Conservation (phyloP, 768 basidiomycete species). For the Lactifluus subvellereus region DNA sequence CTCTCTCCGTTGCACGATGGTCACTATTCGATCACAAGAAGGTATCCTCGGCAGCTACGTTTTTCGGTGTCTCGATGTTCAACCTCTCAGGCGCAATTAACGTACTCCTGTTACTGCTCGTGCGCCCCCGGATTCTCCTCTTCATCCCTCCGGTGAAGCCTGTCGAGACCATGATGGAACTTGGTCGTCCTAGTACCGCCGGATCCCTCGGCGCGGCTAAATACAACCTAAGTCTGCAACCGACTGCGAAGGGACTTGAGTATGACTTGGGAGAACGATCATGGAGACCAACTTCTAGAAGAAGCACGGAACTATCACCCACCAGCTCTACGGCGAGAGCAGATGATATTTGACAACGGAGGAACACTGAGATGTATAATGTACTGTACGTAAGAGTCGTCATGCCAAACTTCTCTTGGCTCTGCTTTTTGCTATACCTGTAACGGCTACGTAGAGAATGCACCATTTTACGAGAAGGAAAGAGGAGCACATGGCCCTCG, state of each 20-base stretch:
- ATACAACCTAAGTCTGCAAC: background rate
- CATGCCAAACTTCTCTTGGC: background rate
- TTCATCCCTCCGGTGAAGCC: conserved; percentile 23
- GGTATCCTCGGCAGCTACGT: conserved; percentile 32
- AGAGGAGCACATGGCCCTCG: no score
- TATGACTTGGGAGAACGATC: background rate
- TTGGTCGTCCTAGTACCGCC: background rate
- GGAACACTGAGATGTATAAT: background rate
- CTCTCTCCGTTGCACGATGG: conserved; percentile 40
- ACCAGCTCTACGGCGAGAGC: background rate
- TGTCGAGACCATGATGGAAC: background rate
- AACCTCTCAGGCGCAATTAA: conserved; percentile 26
- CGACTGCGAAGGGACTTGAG: background rate
- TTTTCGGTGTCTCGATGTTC: conserved; percentile 31
- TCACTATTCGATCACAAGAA: conserved; percentile 28
- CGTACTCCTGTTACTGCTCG: conserved; percentile 36
- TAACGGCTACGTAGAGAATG: no score
- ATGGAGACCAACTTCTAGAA: background rate
- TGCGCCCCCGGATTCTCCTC: conserved; percentile 34
- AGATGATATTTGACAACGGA: background rate
- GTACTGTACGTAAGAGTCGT: background rate
- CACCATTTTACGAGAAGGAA: no score
- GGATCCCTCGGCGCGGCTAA: background rate
- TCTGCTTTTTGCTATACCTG: no score
- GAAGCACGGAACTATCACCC: background rate